Evolutionary conservation across 2,329 filamentous ascomycete genomes (phyloP).

Genomic region (Ophiostoma australiae): DNA sequence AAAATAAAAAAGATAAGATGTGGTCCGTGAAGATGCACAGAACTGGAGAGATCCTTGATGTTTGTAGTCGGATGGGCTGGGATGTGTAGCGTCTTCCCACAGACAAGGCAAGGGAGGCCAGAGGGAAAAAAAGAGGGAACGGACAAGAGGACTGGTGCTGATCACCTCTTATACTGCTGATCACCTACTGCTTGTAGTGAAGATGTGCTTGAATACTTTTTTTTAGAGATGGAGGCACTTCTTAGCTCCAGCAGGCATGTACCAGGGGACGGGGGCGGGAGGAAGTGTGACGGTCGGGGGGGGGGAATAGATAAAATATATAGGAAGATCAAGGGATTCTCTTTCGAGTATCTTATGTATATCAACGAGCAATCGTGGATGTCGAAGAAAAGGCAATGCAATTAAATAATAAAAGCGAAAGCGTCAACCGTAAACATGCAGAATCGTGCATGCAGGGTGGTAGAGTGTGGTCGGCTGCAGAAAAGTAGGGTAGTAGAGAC

Average conservation of each 20-base stretch:
- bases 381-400: neutral
- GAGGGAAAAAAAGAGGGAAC: neutral
- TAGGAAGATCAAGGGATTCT: neutral
- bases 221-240: neutral
- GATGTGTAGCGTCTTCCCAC: neutral
- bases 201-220: neutral
- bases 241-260: neutral
- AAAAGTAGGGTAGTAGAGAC: neutral
- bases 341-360: neutral
- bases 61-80: neutral
- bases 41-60: neutral
- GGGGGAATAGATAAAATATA: neutral
- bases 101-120: neutral
- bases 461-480: neutral
- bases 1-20: neutral
- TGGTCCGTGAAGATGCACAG: neutral
- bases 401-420: neutral
- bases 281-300: neutral
- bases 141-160: neutral
- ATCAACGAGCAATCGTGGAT: neutral
- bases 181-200: constrained; percentile 19
- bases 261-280: constrained; percentile 2
- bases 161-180: constrained; percentile 20
- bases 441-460: neutral
- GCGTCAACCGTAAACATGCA: neutral